Evolutionary conservation across 148 eudicot genomes (phyloP), one percentile per base, ranked within the genome.

Genomic region (Chenopodium album): DNA sequence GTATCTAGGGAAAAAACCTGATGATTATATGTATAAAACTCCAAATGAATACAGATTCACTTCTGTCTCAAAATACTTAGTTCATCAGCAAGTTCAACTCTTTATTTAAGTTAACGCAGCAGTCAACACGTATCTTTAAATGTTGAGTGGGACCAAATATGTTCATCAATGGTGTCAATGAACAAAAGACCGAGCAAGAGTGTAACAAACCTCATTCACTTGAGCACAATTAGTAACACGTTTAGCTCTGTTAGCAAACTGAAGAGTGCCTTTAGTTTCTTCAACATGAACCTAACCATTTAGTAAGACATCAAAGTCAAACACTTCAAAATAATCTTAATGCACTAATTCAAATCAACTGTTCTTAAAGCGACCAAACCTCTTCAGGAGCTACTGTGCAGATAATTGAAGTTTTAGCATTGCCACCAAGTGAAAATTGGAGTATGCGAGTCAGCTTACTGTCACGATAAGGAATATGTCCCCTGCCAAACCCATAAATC

Each of bases 321-420:
- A 73, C 47, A 59, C 67, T 48, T 65, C 20, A 59, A 10, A 48
- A 75, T 79, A 8, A 71, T 20, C 13, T 59, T 12, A 44, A 74
- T 9, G 81, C 50, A 75, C 76, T 28, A 16, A 77, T 56, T 59
- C 13, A 78, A 28, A 52, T 31, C 64, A 8, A 8, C 74, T 4
- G 44, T 56, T 59, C 37, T 8, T 22, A 66, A 50, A 64, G 34
- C 56, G 31, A 26, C 75, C 64, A 44, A 64, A 85, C 98, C 95
- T 96, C 99, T 84, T 96, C 99, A 56, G 99, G 99, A 77, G 98
- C 97, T 59, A 96, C 89, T 26, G 99, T 96, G 81, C 99, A 96
- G 79, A 96, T 96, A 56, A 96, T 96, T 83, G 97, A 94, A 65
- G 99, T 96, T 89, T 96, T 96, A 31, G 98, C 99, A 92, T 96